A percentile compares a stretch with the other conserved stretches of the same genome.
Conservation (phyloP, 192 early-diverging fungal species). For the Geranomyces michiganensis region DNA sequence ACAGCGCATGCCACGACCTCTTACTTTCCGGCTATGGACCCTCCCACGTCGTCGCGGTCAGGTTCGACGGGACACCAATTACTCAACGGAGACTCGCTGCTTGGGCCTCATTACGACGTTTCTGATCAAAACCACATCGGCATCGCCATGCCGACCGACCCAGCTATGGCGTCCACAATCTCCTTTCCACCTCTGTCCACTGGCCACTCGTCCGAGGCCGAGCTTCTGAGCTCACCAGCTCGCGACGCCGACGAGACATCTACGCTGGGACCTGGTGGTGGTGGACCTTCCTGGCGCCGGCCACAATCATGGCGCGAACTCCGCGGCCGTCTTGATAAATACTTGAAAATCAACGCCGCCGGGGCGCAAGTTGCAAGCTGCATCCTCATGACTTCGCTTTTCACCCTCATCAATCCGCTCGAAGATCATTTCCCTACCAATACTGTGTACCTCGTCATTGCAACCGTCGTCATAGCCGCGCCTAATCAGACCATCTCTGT, state of each 20-base stretch:
- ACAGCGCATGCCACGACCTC: neutral
- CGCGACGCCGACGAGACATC: neutral
- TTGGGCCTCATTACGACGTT: too few species aligned
- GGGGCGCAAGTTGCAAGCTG: slow-evolving; percentile 29
- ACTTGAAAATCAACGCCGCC: slow-evolving; percentile 28
- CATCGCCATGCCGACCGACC: too few species aligned
- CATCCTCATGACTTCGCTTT: slow-evolving; percentile 14
- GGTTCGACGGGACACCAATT: too few species aligned
- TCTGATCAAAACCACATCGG: too few species aligned
- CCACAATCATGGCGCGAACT: slow-evolving; percentile 17
- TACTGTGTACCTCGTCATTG: slow-evolving; percentile 23
- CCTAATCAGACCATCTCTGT: slow-evolving; percentile 32
- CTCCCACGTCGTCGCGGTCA: too few species aligned
- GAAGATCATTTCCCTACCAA: slow-evolving; percentile 18
- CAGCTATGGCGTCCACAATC: neutral
- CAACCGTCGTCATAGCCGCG: slow-evolving; percentile 19
- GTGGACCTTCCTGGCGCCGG: neutral
- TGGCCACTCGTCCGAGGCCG: slow-evolving; percentile 1
- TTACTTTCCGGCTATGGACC: neutral
- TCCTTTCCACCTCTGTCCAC: neutral
- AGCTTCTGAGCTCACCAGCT: neutral
- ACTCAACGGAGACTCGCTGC: too few species aligned
- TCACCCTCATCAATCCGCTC: slow-evolving; percentile 29
- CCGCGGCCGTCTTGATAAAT: neutral
- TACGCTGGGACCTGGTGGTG: too few species aligned